Evolutionary conservation across 1,139 yeast genomes (phyloP), one percentile per base, ranked within the genome.

Genomic region (Saccharomyces hybrid): DNA sequence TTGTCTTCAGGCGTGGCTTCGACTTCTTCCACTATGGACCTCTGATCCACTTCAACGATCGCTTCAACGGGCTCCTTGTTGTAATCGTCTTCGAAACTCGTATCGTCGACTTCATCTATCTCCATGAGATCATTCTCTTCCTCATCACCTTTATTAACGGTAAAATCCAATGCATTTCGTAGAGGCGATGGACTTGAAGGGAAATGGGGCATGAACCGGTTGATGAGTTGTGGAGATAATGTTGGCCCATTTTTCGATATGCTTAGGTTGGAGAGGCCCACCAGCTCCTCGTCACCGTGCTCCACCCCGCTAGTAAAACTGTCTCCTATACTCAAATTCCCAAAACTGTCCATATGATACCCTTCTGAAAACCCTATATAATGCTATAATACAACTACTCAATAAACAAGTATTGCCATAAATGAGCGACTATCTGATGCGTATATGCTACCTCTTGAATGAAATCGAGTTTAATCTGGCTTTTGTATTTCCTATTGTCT

Each of bases 131-230:
- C 49, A 42, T 14, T 16, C 20, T 16, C 20, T 16, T 16, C 28
- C 5, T 38, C 47, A 25, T 46, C 50, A 20, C 59, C 59, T 25
- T 54, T 54, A 23, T 26, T 44, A 51, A 53, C 56, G 27, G 16
- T 16, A 26, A 46, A 48, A 26, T 51, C 54, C 31, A 42, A 51
- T 25, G 49, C 47, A n/a, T 59, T 54, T 41, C 64, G 50, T 47
- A 62, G 54, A 6, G 65, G 65, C 2, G 65, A 62, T 11, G 64
- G 64, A 28, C 57, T 56, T 2, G 52, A 51, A 7, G 65, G 64
- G 11, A 52, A 52, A 53, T 62, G 59, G 2, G 57, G 58, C 56
- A 57, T 52, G 26, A 56, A 50, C 27, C 52, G 57, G 47, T 51
- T 52, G 38, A 54, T 54, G 7, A 56, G 31, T n/a, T 51, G 53